Evolutionary conservation across 768 basidiomycete species (phyloP), one percentile per base, ranked within the genome.

Genomic region (Boletus rufocinnamomeus): DNA sequence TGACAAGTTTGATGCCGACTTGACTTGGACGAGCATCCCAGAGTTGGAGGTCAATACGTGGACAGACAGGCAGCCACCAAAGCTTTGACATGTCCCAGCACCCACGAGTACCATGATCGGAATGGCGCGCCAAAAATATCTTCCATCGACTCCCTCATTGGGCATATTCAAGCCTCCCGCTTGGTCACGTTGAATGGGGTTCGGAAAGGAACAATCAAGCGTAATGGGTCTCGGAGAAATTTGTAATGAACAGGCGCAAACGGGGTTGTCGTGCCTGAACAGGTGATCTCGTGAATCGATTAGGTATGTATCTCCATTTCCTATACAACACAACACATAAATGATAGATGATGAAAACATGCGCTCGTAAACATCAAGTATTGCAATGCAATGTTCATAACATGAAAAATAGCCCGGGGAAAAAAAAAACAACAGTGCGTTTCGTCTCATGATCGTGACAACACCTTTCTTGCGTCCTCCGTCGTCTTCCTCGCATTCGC

Each of bases 401-500:
- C 43, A 57, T 52, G 1, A 51, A 13, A 48, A 44, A 43, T 38
- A 52, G 2, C 37, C 47, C 16, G n/a, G 43, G 30, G 17, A 0
- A 3, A 8, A 21, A 5, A 21, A 41, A 6, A 5, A 23, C n/a
- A 28, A 8, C 34, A 37, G 25, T 17, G 25, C 16, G 27, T 5
- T 21, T 43, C 40, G n/a, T 21, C 21, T 58, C 60, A 67, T 7
- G 65, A 63, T 21, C 61, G 63, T 17, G 56, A 63, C 35, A 52
- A 58, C n/a, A 27, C 59, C 53, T 51, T 64, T 38, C 55, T 63
- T 14, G 79, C 80, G 54, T 84, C 84, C 66, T 84, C 83, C 37
- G 73, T 75, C 10, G 81, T 83, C 64, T 75, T 81, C 41, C 79
- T 74, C 50, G 77, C 77, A 62, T 76, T 82, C 34, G 75, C 72